phyloP scores from a whole-genome alignment of 139 green algal species.

The Chlamydomonas schloesseri region DNA sequence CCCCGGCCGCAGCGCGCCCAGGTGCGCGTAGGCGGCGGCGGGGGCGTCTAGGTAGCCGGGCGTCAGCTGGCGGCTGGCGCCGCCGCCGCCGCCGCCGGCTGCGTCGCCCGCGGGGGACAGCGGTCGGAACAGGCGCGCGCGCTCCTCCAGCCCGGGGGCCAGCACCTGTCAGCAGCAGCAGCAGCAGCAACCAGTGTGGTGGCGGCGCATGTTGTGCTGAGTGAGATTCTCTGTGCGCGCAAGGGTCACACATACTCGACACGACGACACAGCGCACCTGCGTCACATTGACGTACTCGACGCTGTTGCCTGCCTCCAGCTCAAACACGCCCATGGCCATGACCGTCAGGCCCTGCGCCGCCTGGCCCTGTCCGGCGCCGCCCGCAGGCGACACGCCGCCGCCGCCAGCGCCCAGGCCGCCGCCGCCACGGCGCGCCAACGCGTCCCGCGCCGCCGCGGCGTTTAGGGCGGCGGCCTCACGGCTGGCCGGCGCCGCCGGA shows the following conservation, averaged over 20 bases:
- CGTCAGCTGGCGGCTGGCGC: conserved; percentile 47
- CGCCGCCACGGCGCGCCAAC: not conserved
- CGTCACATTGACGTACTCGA: conserved; percentile 58
- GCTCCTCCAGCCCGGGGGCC: conserved; percentile 67
- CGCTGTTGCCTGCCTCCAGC: conserved; percentile 30
- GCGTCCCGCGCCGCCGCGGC: not conserved
- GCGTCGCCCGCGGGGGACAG: not conserved
- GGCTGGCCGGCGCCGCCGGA: conserved; percentile 24
- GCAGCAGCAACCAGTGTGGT: no score
- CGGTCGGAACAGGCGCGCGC: conserved; percentile 49
- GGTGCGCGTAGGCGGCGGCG: conserved; percentile 45
- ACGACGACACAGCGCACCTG: no score
- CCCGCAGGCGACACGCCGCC: no score
- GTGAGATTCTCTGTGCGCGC: no score
- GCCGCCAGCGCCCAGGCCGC: no score
- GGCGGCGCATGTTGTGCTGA: no score
- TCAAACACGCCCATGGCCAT: conserved; percentile 63
- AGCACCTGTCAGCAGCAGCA: no score
- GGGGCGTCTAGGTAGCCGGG: conserved; percentile 76
- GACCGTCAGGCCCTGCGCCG: no score
- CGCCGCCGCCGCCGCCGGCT: not conserved
- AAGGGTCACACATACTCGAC: no score
- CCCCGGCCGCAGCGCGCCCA: not conserved
- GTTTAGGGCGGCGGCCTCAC: conserved; percentile 18
- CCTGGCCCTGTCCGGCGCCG: no score